Evolutionary conservation across 2,329 filamentous ascomycete genomes (phyloP), one percentile per base, ranked within the genome.

Genomic region (Thelonectria blattea): DNA sequence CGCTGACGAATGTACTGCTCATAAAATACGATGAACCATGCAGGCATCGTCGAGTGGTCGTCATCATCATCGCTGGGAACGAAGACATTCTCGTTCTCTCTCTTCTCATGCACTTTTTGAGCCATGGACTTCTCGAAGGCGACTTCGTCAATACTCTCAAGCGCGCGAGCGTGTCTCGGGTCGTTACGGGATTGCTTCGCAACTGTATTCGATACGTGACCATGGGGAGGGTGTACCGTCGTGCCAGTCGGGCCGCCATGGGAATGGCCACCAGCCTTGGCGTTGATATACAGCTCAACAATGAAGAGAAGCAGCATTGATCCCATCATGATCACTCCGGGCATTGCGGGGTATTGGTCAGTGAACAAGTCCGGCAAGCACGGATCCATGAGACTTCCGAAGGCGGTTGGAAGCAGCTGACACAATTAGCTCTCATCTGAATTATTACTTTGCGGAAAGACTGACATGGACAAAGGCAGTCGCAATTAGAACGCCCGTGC

Each of bases 401-500:
- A 88, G 15, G 86, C 85, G 3, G 84, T 87, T 0, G 86, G 86
- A 7, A 88, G 80, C 65, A 88, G 78, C 78, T 82, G 34, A 37
- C 12, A 15, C 10, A 24, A 3, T 42, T 1, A 15, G 17, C 37
- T 18, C 27, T 30, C 27, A 30, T 30, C 27, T 30, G 9, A 20
- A 30, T 55, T 3, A 58, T 58, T 46, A 60, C 64, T 46, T 56
- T 9, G 30, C 47, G 17, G 22, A 30, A 5, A 3, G 3, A 74
- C 80, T 66, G 68, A 87, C 81, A 80, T 91, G 89, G 18, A 91
- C 88, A 66, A 91, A 91, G 3, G 89, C 89, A 2, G 89, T 91
- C 24, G 89, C 88, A 58, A 91, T 84, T 39, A 91, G 79, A 17
- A 91, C 89, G 62, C 89, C 89, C 0, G 89, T 91, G 71, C 89